Evolutionary conservation across 1,139 yeast species (phyloP), one percentile per base, ranked within the genome.

Genomic region (Candida sp.): DNA sequence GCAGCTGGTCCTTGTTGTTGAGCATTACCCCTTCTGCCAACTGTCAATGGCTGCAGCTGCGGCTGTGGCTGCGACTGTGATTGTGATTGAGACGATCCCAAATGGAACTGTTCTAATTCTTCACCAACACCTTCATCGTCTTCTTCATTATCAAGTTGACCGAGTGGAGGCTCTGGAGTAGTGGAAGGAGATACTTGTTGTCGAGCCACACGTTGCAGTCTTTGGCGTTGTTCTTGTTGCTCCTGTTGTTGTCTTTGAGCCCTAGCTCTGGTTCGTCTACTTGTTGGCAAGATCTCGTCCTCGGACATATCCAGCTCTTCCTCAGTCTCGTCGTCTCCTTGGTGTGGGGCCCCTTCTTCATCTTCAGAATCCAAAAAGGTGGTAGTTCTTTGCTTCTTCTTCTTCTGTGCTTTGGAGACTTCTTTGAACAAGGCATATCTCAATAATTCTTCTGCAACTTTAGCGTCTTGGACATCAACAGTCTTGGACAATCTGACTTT

Each of bases 381-480:
- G 8, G 53, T 51, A 40, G 54, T 61, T 57, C 63, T 72, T 54
- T 71, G 73, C 66, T 71, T 72, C 69, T 70, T 70, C 62, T 58
- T 62, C 31, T 63, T n/a, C n/a, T n/a, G 50, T 55, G 70, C 74
- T 57, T 70, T 75, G 40, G 81, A 71, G 5, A 86, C 84, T 65
- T 90, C 96, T 65, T 88, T 88, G 76, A 93, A 89, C 58, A 96
- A 75, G 0, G 99, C 96, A 68, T 83, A 94, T 63, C 96, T 80
- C 59, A 94, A 76, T 62, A 96, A 70, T 60, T 88, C 89, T 59
- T 91, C 96, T 3, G 99, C 99, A 42, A 90, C 87, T 57, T 80
- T 76, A 2, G 98, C 97, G 70, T 94, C 99, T 56, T 79, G 80
- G 31, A 82, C 82, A 39, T 88, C 91, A 23, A 94, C 87, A 3